Percentiles rank a stretch among this genome's conserved stretches.
These are phyloP conservation scores for Neopestalotiopsis clavispora DNA, from an alignment of 2,329 filamentous ascomycete species.

Conservation along the genomic window DNA sequence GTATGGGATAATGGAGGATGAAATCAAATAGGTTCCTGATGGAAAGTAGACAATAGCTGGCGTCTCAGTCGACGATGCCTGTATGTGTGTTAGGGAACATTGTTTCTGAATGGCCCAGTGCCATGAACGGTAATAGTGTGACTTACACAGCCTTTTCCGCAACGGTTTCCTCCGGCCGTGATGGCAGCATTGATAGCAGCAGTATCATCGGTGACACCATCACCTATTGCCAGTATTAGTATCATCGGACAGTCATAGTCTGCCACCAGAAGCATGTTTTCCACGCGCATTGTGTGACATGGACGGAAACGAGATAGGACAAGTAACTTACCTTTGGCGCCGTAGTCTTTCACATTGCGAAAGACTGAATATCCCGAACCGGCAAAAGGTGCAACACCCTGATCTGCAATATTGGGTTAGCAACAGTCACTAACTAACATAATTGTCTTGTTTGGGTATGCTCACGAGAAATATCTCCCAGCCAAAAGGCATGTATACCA, in stretches of 20 bases:
- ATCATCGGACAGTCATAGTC: neutral
- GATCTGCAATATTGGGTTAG: slow-evolving; percentile 34
- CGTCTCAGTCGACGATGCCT: slow-evolving; percentile 44
- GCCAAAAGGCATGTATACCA: slow-evolving; percentile 38
- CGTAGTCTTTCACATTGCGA: slow-evolving; percentile 53
- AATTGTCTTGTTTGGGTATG: neutral
- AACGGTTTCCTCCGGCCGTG: slow-evolving; percentile 43
- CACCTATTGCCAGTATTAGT: slow-evolving; percentile 34
- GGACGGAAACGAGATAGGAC: neutral
- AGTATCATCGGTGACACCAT: slow-evolving; percentile 51
- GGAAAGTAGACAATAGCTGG: slow-evolving; percentile 50
- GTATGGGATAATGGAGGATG: slow-evolving; percentile 61
- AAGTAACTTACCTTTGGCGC: slow-evolving; percentile 43
- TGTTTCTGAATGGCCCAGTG: neutral
- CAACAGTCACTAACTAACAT: neutral
- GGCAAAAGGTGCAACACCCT: slow-evolving; percentile 49
- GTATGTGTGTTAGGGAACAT: slow-evolving; percentile 17
- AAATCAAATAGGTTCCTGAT: slow-evolving; percentile 59
- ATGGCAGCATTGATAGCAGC: slow-evolving; percentile 51
- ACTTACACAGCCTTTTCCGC: slow-evolving; percentile 47
- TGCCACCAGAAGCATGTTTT: neutral
- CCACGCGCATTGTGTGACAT: neutral
- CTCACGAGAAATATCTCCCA: slow-evolving; percentile 34
- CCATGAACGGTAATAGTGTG: neutral
- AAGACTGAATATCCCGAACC: slow-evolving; percentile 47